Evolutionary conservation across 352 stramenopile species (phyloP).

Genomic region (Phytophthora tubulina): DNA sequence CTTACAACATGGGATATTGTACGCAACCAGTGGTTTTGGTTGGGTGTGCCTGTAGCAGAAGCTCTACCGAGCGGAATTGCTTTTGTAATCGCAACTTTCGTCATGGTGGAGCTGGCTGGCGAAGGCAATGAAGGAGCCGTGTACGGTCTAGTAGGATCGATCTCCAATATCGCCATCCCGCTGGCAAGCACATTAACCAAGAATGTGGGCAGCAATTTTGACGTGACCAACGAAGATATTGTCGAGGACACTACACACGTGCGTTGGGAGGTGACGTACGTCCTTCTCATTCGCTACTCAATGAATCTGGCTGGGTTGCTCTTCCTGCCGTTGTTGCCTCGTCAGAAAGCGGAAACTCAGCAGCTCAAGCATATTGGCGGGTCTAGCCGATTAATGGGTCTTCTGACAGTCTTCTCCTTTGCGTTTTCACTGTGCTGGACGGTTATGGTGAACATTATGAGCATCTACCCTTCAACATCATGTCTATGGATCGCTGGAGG

Average conservation of each 20-base stretch:
- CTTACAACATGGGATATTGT: constrained; percentile 49
- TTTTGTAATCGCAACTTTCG: constrained; percentile 54
- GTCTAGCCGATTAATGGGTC: constrained; percentile 44
- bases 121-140: constrained; percentile 58
- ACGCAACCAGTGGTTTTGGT: constrained; percentile 61
- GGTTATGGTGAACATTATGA: constrained; percentile 44
- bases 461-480: constrained; percentile 37
- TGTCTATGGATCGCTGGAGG: constrained; percentile 34
- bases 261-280: constrained; percentile 56
- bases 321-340: constrained; percentile 52
- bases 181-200: constrained; percentile 55
- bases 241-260: constrained; percentile 40
- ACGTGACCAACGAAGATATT: constrained; percentile 55
- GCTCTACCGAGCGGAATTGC: constrained; percentile 46
- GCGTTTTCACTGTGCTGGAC: constrained; percentile 30
- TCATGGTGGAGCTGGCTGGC: constrained; percentile 55
- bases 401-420: constrained; percentile 48
- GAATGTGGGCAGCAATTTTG: constrained; percentile 45
- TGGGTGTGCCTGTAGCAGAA: constrained; percentile 46
- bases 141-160: constrained; percentile 53
- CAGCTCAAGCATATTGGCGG: constrained; percentile 48
- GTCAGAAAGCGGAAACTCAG: constrained; percentile 56
- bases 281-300: constrained; percentile 51
- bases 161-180: constrained; percentile 49
- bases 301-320: constrained; percentile 40